phyloP scores from a whole-genome alignment of 306 rosid species.

The Rubus idaeus region DNA sequence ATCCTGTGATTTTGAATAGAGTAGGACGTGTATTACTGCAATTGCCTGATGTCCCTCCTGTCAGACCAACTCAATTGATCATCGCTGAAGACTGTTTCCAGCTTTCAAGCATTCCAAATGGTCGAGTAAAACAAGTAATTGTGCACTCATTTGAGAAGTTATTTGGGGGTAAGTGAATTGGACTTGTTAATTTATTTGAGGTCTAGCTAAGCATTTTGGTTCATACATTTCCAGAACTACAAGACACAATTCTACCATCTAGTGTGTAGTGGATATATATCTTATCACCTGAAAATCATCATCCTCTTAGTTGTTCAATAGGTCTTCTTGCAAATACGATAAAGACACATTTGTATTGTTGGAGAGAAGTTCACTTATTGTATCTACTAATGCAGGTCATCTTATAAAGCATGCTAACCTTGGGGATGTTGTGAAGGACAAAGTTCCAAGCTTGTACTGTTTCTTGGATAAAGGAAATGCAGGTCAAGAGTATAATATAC shows the following conservation, averaged over 20 bases:
- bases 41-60: slow-evolving; percentile 38
- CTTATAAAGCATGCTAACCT: slow-evolving; percentile 58
- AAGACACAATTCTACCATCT: neutral
- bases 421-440: slow-evolving; percentile 62
- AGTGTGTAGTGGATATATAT: neutral
- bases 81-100: slow-evolving; percentile 84
- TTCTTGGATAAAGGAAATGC: slow-evolving; percentile 47
- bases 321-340: neutral
- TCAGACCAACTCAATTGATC: slow-evolving; percentile 52
- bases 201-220: neutral
- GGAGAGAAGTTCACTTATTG: slow-evolving; percentile 8
- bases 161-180: slow-evolving; percentile 61
- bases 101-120: slow-evolving; percentile 63
- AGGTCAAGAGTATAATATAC: slow-evolving; percentile 52
- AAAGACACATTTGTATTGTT: neutral
- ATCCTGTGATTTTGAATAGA: slow-evolving; percentile 55
- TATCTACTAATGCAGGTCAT: slow-evolving; percentile 46
- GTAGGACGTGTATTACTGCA: slow-evolving; percentile 65
- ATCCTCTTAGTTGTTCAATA: neutral
- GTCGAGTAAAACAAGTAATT: slow-evolving; percentile 36
- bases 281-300: neutral
- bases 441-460: slow-evolving; percentile 67
- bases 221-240: neutral
- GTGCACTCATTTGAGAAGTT: slow-evolving; percentile 53
- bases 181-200: slow-evolving; percentile 2